Base-by-base conservation (phyloP, 2,329 filamentous ascomycete species). In the Monosporascus sp. region DNA sequence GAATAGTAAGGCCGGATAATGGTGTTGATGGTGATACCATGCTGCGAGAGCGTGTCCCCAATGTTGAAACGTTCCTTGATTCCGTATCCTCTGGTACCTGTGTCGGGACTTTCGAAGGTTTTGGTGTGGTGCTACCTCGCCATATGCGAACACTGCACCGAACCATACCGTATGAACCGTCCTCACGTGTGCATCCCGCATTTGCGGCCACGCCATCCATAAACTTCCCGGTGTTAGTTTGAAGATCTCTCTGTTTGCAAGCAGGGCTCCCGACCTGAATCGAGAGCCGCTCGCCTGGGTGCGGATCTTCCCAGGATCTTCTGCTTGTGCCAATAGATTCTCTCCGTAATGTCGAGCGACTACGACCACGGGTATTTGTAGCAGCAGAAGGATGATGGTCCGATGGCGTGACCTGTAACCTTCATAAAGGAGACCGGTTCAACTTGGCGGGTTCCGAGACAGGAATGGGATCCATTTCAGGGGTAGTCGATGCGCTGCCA, bases 351-450 rank as follows among this genome's bases (percentile, higher is more conserved):
- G 51, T 51, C 53, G 50, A 51, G 52, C 56, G 64, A 55, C 59
- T 61, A 52, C 59, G 56, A 49, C 57, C 56, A 46, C 24, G 16
- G 54, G 53, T 56, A 50, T 59, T 52, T 54, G 59, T 57, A 60
- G 61, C 59, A 56, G 64, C 64, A 59, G 69, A 67, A 69, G 71
- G 62, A 66, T 67, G 67, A 66, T 73, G 72, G 11, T 31, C 3
- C 72, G 71, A 70, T 73, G 77, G 72, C 76, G 77, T 76, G 78
- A 74, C 81, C 80, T 82, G 77, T 72, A 68, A 77, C 71, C 76
- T 74, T 82, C 80, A 85, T 79, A 79, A 80, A 46, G 70, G 68
- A 61, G 69, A 69, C 48, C 67, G 69, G 56, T 65, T 66, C 4
- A 14, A 27, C 8, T 27, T 14, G 52, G 61, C 62, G 54, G 64